Base-by-base conservation (phyloP, 2,329 filamentous ascomycete genomes). In the Huntiella savannae region DNA sequence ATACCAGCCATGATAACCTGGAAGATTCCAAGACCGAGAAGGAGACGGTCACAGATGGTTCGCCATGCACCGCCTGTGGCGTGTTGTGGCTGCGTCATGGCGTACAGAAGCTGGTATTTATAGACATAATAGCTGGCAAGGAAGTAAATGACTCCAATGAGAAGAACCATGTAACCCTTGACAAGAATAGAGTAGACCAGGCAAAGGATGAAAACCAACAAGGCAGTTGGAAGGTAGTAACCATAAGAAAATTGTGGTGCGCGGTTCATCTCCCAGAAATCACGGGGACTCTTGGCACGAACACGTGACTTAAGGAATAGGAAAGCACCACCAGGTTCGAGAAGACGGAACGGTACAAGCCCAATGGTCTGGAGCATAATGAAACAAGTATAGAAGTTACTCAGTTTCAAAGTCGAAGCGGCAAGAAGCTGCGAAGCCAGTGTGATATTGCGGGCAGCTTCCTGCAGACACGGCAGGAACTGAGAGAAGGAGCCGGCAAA, bases 81-180 rank as follows among this genome's bases (percentile, higher is more conserved):
- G 58, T 94, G 86, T 57, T 92, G 85, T 12, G 85, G 82, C 59
- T 96, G 88, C 55, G 96, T 87, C 91, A 98, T 98, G 32, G 91
- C 86, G 60, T 98, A 98, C 4, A 98, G 70, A 4, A 98, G 69
- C 65, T 98, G 92, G 62, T 98, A 98, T 60, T 95, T 95, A 71
- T 93, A 92, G 32, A 84, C 82, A 57, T 88, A 88, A 59, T 84
- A 82, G 15, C 86, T 86, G 11, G 93, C 72, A 15, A 74, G 59
- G 55, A 92, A 93, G 61, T 92, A 98, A 10, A 84, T 66, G 42
- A 88, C 65, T 3, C 91, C 91, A 42, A 88, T 78, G 7, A 87
- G 67, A 12, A 94, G 73, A 10, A 96, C 81, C 45, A 82, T 69
- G 64, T 79, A 92, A 0, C 87, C 91, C 42, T 73, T 71, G 1